Base-by-base conservation (phyloP, 1,139 yeast genomes). In the Wickerhamomyces sp. region DNA sequence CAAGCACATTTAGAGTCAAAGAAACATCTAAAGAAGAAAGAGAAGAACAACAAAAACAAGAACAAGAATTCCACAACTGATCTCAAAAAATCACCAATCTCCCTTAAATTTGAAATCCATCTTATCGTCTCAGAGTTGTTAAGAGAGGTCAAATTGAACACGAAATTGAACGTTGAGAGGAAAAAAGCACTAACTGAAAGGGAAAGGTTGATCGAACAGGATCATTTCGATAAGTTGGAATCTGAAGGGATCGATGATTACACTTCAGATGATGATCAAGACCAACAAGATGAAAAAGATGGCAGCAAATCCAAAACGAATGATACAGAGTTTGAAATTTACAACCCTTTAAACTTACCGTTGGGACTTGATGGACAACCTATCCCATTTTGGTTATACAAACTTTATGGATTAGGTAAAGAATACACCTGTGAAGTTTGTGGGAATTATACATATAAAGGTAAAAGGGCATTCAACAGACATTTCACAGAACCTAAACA, bases 301-400 rank as follows among this genome's bases (percentile, higher is more conserved):
- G n/a, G n/a, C n/a, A n/a, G n/a, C n/a, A n/a, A n/a, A n/a, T n/a
- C n/a, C n/a, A n/a, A n/a, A n/a, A n/a, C n/a, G n/a, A 51, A 49
- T 15, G 42, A 41, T 27, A 19, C 22, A 17, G 20, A 33, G n/a
- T n/a, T n/a, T 17, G 40, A 28, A 3, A 38, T 35, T 30, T 39
- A 37, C 22, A 66, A 64, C 36, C 75, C 81, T 6, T 65, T 76
- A 38, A 76, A 81, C 41, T 58, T 86, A 36, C 95, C 96, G 0
- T 44, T 86, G 1, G 97, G 95, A 0, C 72, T 86, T 23, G 96
- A 89, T 58, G 97, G 97, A 0, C 72, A 72, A 27, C 96, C 97
- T 0, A 87, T 91, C 26, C 98, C 98, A 1, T 77, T 70, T 40
- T 91, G 99, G 99, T 64, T 91, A 20, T 89, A 78, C 68, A 91